Conservation (phyloP, 768 basidiomycete species). For the Pleurotus platypus region DNA sequence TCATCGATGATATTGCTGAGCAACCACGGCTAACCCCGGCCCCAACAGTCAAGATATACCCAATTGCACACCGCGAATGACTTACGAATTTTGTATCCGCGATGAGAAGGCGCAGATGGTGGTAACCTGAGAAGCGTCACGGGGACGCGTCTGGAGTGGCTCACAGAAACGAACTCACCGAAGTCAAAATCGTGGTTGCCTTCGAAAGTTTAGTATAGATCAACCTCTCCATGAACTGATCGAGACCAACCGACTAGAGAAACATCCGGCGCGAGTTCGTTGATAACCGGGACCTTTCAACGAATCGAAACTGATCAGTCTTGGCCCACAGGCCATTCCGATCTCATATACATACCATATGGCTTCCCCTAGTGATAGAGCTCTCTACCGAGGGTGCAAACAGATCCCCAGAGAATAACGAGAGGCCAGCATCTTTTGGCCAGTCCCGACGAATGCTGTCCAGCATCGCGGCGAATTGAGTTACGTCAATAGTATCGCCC, state of each 20-base stretch:
- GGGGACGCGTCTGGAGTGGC: neutral
- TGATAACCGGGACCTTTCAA: slow-evolving; percentile 78
- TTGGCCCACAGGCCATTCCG: neutral
- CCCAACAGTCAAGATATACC: neutral
- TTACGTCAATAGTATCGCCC: slow-evolving; percentile 74
- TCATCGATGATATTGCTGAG: slow-evolving; percentile 83
- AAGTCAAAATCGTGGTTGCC: slow-evolving; percentile 95
- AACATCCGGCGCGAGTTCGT: slow-evolving; percentile 74
- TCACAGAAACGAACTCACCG: slow-evolving; percentile 34
- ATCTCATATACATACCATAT: slow-evolving; percentile 59
- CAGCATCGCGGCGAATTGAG: slow-evolving; percentile 77
- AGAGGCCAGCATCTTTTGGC: slow-evolving; percentile 52
- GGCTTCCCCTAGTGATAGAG: slow-evolving; percentile 83
- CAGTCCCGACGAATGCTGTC: slow-evolving; percentile 59
- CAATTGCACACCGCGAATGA: slow-evolving; percentile 5
- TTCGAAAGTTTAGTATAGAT: slow-evolving; percentile 19
- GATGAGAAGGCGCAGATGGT: slow-evolving; percentile 64
- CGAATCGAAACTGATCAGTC: neutral
- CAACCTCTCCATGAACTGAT: neutral
- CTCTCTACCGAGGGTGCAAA: slow-evolving; percentile 88
- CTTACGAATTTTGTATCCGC: slow-evolving; percentile 72
- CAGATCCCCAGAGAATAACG: slow-evolving; percentile 86
- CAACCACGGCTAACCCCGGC: slow-evolving; percentile 69
- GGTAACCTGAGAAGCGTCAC: slow-evolving; percentile 43
- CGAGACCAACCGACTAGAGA: slow-evolving; percentile 68